A percentile compares a stretch with the other conserved stretches of the same genome.
Evolutionary conservation across 176 grass and related monocot species (phyloP).

Genomic region (Rhynchospora tenuis): DNA sequence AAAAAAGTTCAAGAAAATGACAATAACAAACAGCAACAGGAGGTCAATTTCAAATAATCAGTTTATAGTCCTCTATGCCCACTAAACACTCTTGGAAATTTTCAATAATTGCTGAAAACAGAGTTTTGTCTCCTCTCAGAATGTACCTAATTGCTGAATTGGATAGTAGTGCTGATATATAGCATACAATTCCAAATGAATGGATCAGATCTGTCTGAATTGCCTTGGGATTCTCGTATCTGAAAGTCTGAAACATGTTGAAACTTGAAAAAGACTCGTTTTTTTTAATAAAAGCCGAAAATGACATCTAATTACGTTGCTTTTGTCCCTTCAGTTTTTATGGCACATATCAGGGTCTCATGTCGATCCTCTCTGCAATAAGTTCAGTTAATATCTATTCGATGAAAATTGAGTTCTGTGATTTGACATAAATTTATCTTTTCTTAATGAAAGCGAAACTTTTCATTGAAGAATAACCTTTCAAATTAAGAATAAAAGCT

Average conservation of each 20-base stretch:
- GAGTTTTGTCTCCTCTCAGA: background rate
- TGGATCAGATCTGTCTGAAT: too few relatives aligned
- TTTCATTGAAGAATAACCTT: background rate
- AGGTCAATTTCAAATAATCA: background rate
- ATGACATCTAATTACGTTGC: background rate
- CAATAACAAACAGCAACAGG: background rate
- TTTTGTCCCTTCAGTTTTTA: background rate
- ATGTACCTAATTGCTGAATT: too few relatives aligned
- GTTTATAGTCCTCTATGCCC: too few relatives aligned
- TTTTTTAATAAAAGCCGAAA: background rate
- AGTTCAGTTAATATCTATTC: background rate
- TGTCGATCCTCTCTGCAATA: background rate
- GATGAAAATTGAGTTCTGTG: background rate
- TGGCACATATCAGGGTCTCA: background rate
- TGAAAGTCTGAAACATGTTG: background rate
- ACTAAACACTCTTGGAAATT: background rate
- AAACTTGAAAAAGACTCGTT: background rate
- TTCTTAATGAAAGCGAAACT: background rate
- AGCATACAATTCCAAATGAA: too few relatives aligned
- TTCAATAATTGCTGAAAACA: background rate
- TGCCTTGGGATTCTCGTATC: too few relatives aligned
- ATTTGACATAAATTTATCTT: background rate
- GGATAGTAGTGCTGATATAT: too few relatives aligned
- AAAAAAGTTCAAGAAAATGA: too few relatives aligned
- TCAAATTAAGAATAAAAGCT: background rate